Evolutionary conservation across 1,284 basidiomycete genomes (phyloP), one percentile per base, ranked within the genome.

Genomic region (Anthracocystis walkeri): DNA sequence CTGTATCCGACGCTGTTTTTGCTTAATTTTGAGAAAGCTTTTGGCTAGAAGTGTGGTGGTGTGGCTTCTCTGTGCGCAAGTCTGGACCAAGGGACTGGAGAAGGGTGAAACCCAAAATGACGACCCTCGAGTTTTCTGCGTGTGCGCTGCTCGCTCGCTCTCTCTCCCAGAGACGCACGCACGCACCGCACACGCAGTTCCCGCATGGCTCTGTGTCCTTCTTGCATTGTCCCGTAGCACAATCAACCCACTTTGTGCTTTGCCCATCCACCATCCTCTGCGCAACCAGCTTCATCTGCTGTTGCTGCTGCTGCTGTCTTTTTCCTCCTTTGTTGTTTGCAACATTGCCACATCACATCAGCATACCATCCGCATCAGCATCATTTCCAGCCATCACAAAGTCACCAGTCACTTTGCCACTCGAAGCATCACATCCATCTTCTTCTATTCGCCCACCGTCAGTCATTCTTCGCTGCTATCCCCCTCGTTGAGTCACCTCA

Each of bases 151-250:
- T 2, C 35, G 2, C 14, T 38, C 35, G 12, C 35, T 38, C 35
- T 38, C 35, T 14, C 35, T 3, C 53, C 31, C 49, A 58, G n/a
- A 14, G 11, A 59, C 52, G 52, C 63, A 65, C 46, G 35, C 48
- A 48, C 57, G 52, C 57, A 54, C 50, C 23, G 45, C 49, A 38
- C 49, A 35, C 49, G 33, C 49, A 51, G 40, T 54, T 54, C 40
- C 38, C 23, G 14, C 40, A 16, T 16, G 14, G 12, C 10, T 27
- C 51, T 18, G 21, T 48, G 10, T 23, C 50, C 20, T 38, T 33
- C 33, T 35, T 31, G 21, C 50, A 23, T 21, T 38, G 50, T 20
- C 50, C 18, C 44, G 20, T 23, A 23, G 8, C 20, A 23, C 20
- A 45, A 25, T 29, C 16, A 18, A 18, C 46, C 23, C 23, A 25